Evolutionary conservation across 495 filamentous ascomycete genomes (phyloP).

Genomic region (Aspergillus sclerotioniger): DNA sequence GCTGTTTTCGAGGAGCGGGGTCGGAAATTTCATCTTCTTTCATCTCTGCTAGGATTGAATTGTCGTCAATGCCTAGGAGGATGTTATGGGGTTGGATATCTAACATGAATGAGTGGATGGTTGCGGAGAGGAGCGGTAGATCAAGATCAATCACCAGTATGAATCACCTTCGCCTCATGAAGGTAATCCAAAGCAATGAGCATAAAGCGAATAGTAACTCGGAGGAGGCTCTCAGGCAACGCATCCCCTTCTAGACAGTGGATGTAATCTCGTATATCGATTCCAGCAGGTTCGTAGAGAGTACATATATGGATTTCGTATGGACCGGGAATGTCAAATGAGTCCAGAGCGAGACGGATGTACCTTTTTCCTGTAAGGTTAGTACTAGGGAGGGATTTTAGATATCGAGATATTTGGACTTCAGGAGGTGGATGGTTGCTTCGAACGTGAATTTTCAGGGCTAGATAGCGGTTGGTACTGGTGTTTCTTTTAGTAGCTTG

Average conservation of each 20-base stretch:
- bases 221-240: conserved; percentile 24
- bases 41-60: conserved; percentile 20
- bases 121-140: neutral
- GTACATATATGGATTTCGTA: conserved; percentile 42
- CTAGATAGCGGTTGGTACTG: neutral
- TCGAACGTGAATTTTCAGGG: conserved; percentile 32
- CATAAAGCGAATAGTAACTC: conserved; percentile 26
- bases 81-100: conserved; percentile 29
- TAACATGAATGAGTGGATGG: neutral
- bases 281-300: conserved; percentile 39
- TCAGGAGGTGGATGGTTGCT: conserved; percentile 24
- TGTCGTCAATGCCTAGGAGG: conserved; percentile 23
- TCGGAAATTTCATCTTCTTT: conserved; percentile 23
- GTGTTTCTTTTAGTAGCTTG: neutral
- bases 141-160: conserved; percentile 34
- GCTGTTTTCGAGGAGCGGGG: conserved; percentile 24
- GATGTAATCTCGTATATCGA: conserved; percentile 26
- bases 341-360: conserved; percentile 37
- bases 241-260: conserved; percentile 18
- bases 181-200: conserved; percentile 42
- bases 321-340: conserved; percentile 35
- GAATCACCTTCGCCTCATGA: conserved; percentile 38
- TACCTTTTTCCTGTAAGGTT: conserved; percentile 33
- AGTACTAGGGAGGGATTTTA: conserved; percentile 17
- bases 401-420: conserved; percentile 32